Conservation (phyloP, 768 basidiomycete species). For the Leccinum pellstonianum region DNA sequence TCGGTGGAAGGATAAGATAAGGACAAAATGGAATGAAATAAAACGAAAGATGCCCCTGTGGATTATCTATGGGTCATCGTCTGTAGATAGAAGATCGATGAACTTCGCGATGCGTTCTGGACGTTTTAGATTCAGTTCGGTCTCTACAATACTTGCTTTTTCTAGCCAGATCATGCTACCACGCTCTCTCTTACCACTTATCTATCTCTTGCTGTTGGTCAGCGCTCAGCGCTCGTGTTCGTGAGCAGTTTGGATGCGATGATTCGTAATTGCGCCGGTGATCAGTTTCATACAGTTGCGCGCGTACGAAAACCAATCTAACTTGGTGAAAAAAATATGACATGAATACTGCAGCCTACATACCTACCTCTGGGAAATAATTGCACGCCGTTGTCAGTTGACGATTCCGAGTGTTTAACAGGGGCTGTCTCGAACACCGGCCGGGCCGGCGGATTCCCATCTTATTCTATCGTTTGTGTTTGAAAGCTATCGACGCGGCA, state of each 20-base stretch:
- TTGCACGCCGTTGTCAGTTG: not conserved
- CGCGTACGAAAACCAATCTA: too few relatives aligned
- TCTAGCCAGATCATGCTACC: not conserved
- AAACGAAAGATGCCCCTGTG: not conserved
- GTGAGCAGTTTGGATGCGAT: too few relatives aligned
- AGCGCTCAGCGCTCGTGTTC: not conserved
- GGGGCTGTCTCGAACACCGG: not conserved
- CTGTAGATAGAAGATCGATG: not conserved
- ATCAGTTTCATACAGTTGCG: too few relatives aligned
- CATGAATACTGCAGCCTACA: too few relatives aligned
- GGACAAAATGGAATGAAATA: not conserved
- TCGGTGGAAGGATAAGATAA: conserved; percentile 28
- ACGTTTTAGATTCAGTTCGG: not conserved
- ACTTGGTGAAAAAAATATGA: too few relatives aligned
- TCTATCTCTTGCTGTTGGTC: not conserved
- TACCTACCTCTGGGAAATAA: not conserved
- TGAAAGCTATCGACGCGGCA: not conserved
- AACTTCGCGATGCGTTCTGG: not conserved
- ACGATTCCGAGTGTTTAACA: not conserved
- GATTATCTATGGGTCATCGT: not conserved
- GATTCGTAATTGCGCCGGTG: too few relatives aligned
- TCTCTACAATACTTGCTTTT: not conserved
- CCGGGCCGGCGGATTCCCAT: not conserved
- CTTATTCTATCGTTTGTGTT: not conserved
- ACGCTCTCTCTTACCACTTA: not conserved